Conservation (phyloP, 768 basidiomycete species). For the Tricholoma sp. region DNA sequence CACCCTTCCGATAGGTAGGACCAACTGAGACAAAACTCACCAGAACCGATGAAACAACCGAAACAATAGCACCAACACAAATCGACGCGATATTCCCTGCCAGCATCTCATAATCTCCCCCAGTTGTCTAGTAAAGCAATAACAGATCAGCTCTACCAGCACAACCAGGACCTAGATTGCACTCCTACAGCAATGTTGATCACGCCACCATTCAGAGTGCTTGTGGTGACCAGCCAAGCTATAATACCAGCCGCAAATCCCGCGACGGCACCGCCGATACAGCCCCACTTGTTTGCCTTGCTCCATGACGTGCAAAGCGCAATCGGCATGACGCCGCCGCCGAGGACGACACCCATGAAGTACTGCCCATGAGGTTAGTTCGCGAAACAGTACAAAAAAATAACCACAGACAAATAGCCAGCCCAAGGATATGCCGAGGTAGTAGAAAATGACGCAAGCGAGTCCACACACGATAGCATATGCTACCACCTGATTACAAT, state of each 20-base stretch:
- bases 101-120: slow-evolving; percentile 67
- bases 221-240: slow-evolving; percentile 84
- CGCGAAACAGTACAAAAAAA: background rate
- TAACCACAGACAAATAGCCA: slow-evolving; percentile 76
- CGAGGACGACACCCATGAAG: slow-evolving; percentile 85
- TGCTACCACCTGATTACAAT: slow-evolving; percentile 48
- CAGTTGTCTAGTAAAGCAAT: slow-evolving; percentile 32
- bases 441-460: slow-evolving; percentile 83
- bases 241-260: slow-evolving; percentile 70
- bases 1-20: too few relatives aligned
- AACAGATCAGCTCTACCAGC: background rate
- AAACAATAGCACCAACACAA: slow-evolving; percentile 73
- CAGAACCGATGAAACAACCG: slow-evolving; percentile 57
- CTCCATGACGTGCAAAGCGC: slow-evolving; percentile 83
- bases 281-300: slow-evolving; percentile 82
- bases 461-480: slow-evolving; percentile 78
- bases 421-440: slow-evolving; percentile 89
- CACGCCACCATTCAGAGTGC: slow-evolving; percentile 59
- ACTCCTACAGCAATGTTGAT: slow-evolving; percentile 62
- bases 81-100: slow-evolving; percentile 86
- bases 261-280: slow-evolving; percentile 63
- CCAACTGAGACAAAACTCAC: too few relatives aligned
- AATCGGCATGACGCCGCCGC: slow-evolving; percentile 83
- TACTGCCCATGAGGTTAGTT: slow-evolving; percentile 36
- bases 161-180: background rate